Evolutionary conservation across 176 grass and related monocot genomes (phyloP), one percentile per base, ranked within the genome.

Genomic region (Carex scoparia): DNA sequence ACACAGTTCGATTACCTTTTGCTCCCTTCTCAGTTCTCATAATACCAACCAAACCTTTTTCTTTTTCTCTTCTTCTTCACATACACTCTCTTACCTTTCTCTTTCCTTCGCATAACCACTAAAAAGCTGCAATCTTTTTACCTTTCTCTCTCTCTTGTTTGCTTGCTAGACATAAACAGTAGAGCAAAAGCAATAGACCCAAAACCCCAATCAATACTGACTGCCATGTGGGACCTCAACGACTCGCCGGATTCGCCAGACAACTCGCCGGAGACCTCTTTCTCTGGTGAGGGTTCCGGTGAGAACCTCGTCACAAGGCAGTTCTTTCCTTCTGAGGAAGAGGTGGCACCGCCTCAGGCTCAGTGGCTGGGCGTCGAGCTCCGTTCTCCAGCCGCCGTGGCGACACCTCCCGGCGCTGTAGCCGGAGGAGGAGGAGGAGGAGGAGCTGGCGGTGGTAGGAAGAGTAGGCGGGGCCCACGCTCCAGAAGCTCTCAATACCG

Each of bases 401-500:
- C 66, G 1, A 19, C 30, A 40, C 79, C 79, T 28, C 61, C 69
- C 3, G 27, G 48, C 5, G 33, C 75, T 19, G 23, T 19, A 64
- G 46, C 12, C 18, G 51, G 61, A 0, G 42, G 31, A 30, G 59
- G n/a, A 2, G 84, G 14, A 1, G 68, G n/a, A 1, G 68, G 33
- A 37, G 1, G 60, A 33, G 3, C 7, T 70, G 42, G 55, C 58
- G 79, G 75, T 38, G 31, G 40, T 61, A 91, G 94, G 91, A 93
- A 93, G 89, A 98, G 89, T 85, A 88, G 95, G 80, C 89, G 95
- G n/a, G 95, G 95, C 13, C 95, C 95, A 33, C 68, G 95, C 79
- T 98, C 95, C 4, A 86, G 95, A 83, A 95, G 93, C 92, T 98
- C 95, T 80, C 95, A 98, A 89, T 98, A 98, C 88, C 92, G 95